Base-by-base conservation (phyloP, 257 asterid genomes). In the Parsonsia alboflavescens region DNA sequence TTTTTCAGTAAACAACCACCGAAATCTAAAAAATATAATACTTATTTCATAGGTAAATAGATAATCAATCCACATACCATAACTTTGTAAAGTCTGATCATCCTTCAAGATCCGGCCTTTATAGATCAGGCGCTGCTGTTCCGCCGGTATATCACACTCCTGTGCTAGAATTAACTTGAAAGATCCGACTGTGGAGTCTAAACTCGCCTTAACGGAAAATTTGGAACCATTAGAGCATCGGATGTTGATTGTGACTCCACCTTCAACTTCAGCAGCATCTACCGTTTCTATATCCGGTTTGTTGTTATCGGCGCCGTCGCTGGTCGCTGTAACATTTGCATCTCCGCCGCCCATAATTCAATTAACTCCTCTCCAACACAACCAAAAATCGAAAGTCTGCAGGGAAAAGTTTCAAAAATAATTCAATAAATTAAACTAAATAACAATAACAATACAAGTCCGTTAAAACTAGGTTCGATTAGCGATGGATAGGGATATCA, bases 81-180 rank as follows among this genome's bases (percentile, higher is more conserved):
- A 85, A 84, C 88, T 86, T 52, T 36, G 59, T 17, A 86, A 85
- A 80, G 91, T 85, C 76, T 86, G 91, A 73, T 88, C 91, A 67
- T 86, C 91, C 82, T 88, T 88, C 72, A 88, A 73, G 81, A 88
- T 82, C 85, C 93, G 86, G 46, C 93, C 93, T 56, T 85, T 86
- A 68, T 89, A 87, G 83, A 86, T 85, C 76, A 86, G 67, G 19
- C 89, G 84, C 82, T 86, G 93, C 76, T 80, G 87, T 52, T 80
- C 83, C n/a, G 83, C 70, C 5, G 91, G 86, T 69, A 89, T 74
- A 17, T 83, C 87, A 71, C 87, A 83, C 22, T 79, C 82, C 86
- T 76, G 79, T 26, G 82, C 84, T 22, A 88, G 75, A 62, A 76
- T 41, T 33, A 86, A 79, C 84, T 86, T 88, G 79, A 88, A 88